Percentiles rank a stretch among this genome's conserved stretches.
phyloP scores from a whole-genome alignment of 768 basidiomycete species.

The Paxillus ammoniavirescens region DNA sequence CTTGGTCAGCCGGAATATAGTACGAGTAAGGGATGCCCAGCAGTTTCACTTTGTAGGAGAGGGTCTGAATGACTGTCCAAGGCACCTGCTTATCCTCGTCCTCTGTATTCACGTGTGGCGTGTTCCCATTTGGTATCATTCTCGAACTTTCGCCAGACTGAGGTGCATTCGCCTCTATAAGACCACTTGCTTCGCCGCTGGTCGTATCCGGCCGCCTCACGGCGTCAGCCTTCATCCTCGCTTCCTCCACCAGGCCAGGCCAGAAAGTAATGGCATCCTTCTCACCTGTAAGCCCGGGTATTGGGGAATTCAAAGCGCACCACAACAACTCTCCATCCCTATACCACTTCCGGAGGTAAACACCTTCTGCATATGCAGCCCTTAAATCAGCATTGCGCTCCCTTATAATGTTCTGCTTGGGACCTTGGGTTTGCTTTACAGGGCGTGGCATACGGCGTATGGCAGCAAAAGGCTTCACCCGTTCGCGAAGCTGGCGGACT shows the following conservation, averaged over 20 bases:
- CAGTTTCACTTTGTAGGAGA: constrained; percentile 65
- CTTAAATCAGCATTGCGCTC: constrained; percentile 68
- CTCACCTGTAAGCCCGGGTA: constrained; percentile 38
- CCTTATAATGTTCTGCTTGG: constrained; percentile 50
- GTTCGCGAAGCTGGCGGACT: constrained; percentile 17
- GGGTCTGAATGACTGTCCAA: constrained; percentile 62
- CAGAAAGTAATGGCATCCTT: constrained; percentile 60
- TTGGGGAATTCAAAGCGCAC: constrained; percentile 56
- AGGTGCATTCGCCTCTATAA: constrained; percentile 3
- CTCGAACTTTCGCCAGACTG: constrained; percentile 7
- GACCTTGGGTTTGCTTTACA: constrained; percentile 32
- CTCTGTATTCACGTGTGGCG: constrained; percentile 1
- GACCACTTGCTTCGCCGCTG: not conserved
- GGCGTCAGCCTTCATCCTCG: constrained; percentile 46
- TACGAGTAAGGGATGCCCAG: constrained; percentile 54
- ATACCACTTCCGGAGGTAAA: constrained; percentile 56
- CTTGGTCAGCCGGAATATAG: constrained; percentile 50
- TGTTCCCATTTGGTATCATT: constrained; percentile 8
- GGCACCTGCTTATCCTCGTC: constrained; percentile 33
- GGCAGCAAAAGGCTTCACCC: constrained; percentile 38
- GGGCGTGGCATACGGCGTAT: constrained; percentile 39
- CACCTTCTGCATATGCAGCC: constrained; percentile 47
- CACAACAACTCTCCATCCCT: constrained; percentile 72
- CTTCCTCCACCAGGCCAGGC: constrained; percentile 69
- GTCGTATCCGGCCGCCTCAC: constrained; percentile 25